Percentiles rank a stretch among this genome's conserved stretches.
Conservation (phyloP, 2,329 filamentous ascomycete species). For the Rhexocercosporidium sp. region DNA sequence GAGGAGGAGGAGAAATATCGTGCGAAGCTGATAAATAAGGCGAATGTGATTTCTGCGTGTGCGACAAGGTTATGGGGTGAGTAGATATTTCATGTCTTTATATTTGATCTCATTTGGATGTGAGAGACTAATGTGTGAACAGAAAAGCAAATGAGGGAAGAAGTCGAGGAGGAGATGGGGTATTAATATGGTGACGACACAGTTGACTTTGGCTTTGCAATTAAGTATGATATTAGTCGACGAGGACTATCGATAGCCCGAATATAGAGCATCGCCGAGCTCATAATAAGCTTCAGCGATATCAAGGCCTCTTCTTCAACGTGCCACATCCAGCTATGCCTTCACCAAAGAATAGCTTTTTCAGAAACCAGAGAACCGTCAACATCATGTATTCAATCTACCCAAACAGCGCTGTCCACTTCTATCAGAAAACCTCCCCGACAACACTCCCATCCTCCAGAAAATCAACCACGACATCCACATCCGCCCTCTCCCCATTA, state of each 20-base stretch:
- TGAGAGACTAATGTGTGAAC: neutral
- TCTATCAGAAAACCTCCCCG: conserved; percentile 1
- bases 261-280: neutral
- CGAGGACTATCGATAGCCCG: neutral
- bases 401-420: neutral
- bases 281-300: neutral
- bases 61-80: conserved; percentile 70
- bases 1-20: conserved; percentile 64
- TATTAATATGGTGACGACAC: conserved; percentile 3
- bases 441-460: neutral
- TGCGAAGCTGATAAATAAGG: conserved; percentile 69
- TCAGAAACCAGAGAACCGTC: neutral
- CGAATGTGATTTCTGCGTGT: conserved; percentile 69
- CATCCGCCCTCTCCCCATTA: neutral
- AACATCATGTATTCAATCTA: neutral
- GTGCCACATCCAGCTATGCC: neutral
- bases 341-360: neutral
- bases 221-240: neutral
- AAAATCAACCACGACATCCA: neutral
- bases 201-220: neutral
- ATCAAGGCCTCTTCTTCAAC: neutral
- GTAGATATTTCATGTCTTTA: neutral
- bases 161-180: conserved; percentile 32
- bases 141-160: conserved; percentile 34
- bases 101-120: neutral